These are phyloP conservation scores for Neurospora sp. DNA, from an alignment of 495 filamentous ascomycete genomes.

Conservation along the genomic window DNA sequence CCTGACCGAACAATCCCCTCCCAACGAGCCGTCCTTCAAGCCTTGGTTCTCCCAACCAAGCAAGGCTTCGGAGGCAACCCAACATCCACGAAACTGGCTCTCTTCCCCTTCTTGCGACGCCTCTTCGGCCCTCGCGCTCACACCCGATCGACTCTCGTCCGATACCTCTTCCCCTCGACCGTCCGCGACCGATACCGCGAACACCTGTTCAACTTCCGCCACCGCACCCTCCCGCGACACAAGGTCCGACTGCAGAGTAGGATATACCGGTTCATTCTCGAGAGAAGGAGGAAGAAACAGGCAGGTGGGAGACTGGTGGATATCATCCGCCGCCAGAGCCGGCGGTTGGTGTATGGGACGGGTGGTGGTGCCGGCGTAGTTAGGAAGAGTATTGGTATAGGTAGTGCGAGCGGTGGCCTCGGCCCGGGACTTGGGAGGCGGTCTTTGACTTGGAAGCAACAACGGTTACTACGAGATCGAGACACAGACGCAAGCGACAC, in stretches of 20 bases:
- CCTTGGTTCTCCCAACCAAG: background rate
- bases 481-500: background rate
- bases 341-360: conserved; percentile 28
- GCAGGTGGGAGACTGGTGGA: conserved; percentile 41
- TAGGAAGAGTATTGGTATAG: background rate
- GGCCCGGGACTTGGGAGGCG: background rate
- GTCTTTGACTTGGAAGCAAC: background rate
- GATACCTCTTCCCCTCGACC: conserved; percentile 44
- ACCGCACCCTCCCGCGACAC: conserved; percentile 63
- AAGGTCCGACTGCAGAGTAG: conserved; percentile 60
- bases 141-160: conserved; percentile 36
- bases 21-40: background rate
- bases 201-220: conserved; percentile 54
- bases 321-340: conserved; percentile 37
- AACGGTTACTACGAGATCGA: background rate
- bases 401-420: background rate
- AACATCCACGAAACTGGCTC: conserved; percentile 15
- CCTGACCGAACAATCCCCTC: background rate
- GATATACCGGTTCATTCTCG: conserved; percentile 63
- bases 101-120: conserved; percentile 12
- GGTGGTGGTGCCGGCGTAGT: background rate
- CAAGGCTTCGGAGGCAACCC: background rate
- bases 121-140: conserved; percentile 1
- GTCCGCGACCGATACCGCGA: conserved; percentile 40
- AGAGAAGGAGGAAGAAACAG: conserved; percentile 46